A percentile compares a stretch with the other conserved stretches of the same genome.
These are phyloP conservation scores for Periconia sp. DNA, from an alignment of 2,329 filamentous ascomycete genomes.

Conservation along the genomic window DNA sequence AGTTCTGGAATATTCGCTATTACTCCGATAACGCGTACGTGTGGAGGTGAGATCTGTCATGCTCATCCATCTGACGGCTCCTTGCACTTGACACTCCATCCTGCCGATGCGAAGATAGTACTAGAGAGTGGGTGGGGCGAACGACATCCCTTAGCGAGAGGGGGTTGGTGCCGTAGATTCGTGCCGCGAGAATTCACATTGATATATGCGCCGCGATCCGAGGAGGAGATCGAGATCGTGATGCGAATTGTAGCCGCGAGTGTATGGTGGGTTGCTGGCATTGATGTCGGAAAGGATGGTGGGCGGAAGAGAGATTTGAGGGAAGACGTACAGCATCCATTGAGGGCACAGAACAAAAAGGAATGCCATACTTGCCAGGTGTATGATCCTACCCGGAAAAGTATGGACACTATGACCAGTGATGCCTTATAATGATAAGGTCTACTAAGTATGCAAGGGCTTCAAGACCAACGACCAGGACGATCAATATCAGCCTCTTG, in stretches of 20 bases:
- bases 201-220: slow-evolving; percentile 78
- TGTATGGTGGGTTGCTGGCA: slow-evolving; percentile 68
- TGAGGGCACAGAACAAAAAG: slow-evolving; percentile 21
- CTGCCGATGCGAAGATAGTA: slow-evolving; percentile 74
- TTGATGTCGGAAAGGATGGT: slow-evolving; percentile 32
- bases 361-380: slow-evolving; percentile 35
- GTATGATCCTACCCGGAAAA: slow-evolving; percentile 29
- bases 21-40: slow-evolving; percentile 70
- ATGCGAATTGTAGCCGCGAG: slow-evolving; percentile 75
- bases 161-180: slow-evolving; percentile 69
- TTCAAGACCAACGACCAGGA: too few species aligned
- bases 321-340: slow-evolving; percentile 27
- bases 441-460: neutral
- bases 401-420: slow-evolving; percentile 33
- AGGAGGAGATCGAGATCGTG: slow-evolving; percentile 71
- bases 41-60: slow-evolving; percentile 82
- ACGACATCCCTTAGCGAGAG: slow-evolving; percentile 68
- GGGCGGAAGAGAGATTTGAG: slow-evolving; percentile 25
- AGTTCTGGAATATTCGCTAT: slow-evolving; percentile 76
- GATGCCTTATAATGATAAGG: slow-evolving; percentile 26
- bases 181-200: slow-evolving; percentile 79
- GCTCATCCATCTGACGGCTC: slow-evolving; percentile 78
- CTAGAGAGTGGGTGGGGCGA: slow-evolving; percentile 82
- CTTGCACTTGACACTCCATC: slow-evolving; percentile 81
- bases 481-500: too few species aligned